Evolutionary conservation across 352 stramenopile species (phyloP), one percentile per base, ranked within the genome.

Genomic region (Phytophthora tubulina): DNA sequence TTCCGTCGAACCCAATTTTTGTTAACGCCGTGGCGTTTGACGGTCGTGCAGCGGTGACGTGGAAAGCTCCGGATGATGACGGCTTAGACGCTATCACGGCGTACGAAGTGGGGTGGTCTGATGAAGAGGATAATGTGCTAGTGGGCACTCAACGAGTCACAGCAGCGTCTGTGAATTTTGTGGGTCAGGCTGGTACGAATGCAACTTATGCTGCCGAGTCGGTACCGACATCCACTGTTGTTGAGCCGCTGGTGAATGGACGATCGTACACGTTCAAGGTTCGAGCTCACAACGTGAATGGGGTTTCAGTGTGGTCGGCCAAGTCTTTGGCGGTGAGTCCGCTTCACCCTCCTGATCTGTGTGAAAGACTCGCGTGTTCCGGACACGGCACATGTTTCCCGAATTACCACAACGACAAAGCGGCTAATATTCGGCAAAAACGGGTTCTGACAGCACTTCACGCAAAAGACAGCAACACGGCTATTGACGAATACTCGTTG

Each of bases 221-320:
- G 7, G 79, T 86, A 0, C 66, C 66, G 39, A 91, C 82, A 15
- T 78, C 73, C 1, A 50, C 71, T 10, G 69, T 89, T 15, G 70
- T 93, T 27, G 52, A 78, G 6, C 70, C 79, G 13, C 63, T 93
- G 36, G 52, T 80, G 38, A 93, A 93, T 50, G 86, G 86, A 11
- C 74, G 76, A 21, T 89, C 84, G 15, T 92, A 91, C 60, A 76
- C 76, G 6, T 93, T 93, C 68, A 92, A 92, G 61, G 86, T 92
- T 42, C 79, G 84, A 8, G 84, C 86, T 3, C 81, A 80, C 50
- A 93, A 93, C 58, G 44, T 78, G 8, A 85, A 92, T 27, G 86
- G 86, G 17, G 83, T 76, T 50, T 93, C 86, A 8, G 81, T 84
- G 30, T 92, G 82, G 82, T 92, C 84, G 31, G 86, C 86, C 56